Percentiles rank a stretch among this genome's conserved stretches.
Evolutionary conservation across 495 filamentous ascomycete genomes (phyloP).

Genomic region (Penicillium dipodomyicola): DNA sequence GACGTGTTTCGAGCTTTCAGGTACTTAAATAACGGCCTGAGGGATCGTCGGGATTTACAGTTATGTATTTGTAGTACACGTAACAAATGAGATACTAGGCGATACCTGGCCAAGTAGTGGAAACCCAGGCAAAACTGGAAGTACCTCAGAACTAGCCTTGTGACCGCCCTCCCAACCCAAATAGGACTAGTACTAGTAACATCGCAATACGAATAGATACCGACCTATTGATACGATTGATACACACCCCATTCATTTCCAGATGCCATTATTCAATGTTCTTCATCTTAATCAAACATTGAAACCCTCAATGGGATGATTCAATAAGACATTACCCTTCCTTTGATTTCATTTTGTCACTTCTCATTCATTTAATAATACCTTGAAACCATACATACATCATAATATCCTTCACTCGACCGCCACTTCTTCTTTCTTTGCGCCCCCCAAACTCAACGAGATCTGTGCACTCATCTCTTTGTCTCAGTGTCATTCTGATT

Average conservation of each 20-base stretch:
- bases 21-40: slow-evolving; percentile 4
- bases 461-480: slow-evolving; percentile 7
- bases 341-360: slow-evolving; percentile 6
- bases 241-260: slow-evolving; percentile 4
- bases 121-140: neutral
- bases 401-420: neutral
- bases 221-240: neutral
- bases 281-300: neutral
- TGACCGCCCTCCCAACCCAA: neutral
- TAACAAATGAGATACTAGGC: neutral
- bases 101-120: neutral
- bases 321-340: neutral
- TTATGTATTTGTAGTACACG: slow-evolving; percentile 1
- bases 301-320: slow-evolving; percentile 2
- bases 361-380: slow-evolving; percentile 4
- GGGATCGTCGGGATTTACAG: slow-evolving; percentile 1
- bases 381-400: neutral
- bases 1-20: slow-evolving; percentile 1
- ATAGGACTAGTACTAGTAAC: neutral
- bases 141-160: neutral
- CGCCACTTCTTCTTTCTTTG: neutral
- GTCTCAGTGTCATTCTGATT: neutral
- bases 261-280: neutral
- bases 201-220: slow-evolving; percentile 9
- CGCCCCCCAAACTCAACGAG: neutral